These are phyloP conservation scores for Myriosclerotinia scirpicola DNA, from an alignment of 2,329 filamentous ascomycete species.

Conservation along the genomic window DNA sequence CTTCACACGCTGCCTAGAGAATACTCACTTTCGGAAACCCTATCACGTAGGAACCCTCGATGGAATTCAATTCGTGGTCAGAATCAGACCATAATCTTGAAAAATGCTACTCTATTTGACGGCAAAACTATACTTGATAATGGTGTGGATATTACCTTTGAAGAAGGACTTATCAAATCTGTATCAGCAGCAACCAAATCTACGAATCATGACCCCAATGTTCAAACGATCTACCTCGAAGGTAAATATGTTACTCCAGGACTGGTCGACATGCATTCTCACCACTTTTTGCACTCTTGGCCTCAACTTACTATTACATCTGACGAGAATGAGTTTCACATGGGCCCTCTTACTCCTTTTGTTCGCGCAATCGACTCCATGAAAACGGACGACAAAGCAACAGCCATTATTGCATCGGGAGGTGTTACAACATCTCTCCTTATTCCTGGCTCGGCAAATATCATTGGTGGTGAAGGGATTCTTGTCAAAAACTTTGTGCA, in stretches of 20 bases:
- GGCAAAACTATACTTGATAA: constrained; percentile 42
- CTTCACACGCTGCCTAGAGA: constrained; percentile 30
- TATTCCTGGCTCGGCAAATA: constrained; percentile 47
- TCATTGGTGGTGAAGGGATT: constrained; percentile 48
- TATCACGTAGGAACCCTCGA: constrained; percentile 43
- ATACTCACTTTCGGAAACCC: constrained; percentile 19
- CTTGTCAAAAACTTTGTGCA: constrained; percentile 45
- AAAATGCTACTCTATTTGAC: constrained; percentile 48
- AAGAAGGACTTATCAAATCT: constrained; percentile 43
- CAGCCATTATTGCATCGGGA: constrained; percentile 45
- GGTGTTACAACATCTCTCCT: constrained; percentile 50
- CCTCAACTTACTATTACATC: constrained; percentile 39
- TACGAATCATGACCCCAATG: constrained; percentile 26
- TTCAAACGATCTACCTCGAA: constrained; percentile 39
- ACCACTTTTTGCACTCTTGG: constrained; percentile 43
- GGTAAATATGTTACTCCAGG: constrained; percentile 48
- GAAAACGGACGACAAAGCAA: constrained; percentile 46
- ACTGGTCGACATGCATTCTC: constrained; percentile 49
- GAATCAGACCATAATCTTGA: constrained; percentile 42
- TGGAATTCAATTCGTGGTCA: constrained; percentile 46
- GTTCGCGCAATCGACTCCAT: constrained; percentile 45
- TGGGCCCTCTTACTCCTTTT: constrained; percentile 44
- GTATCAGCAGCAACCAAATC: constrained; percentile 33
- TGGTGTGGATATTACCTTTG: constrained; percentile 44
- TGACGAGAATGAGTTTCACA: constrained; percentile 45